phyloP scores from a whole-genome alignment of 2,329 filamentous ascomycete genomes.

The Fusarium vanettenii region DNA sequence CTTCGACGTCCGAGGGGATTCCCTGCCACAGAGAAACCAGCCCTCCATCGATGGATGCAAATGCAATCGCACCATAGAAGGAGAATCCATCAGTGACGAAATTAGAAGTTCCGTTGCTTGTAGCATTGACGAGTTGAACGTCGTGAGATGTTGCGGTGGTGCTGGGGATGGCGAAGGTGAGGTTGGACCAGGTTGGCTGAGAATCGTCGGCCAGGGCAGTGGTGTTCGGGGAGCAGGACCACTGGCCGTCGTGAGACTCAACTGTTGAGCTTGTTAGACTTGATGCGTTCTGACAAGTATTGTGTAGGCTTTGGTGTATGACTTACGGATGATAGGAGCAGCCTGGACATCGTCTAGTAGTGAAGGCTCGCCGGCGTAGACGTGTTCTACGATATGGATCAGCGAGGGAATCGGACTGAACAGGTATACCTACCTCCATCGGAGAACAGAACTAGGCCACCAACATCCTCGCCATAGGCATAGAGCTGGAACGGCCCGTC shows the following conservation, averaged over 20 bases:
- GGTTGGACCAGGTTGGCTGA: background rate
- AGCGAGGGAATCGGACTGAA: background rate
- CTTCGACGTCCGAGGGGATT: background rate
- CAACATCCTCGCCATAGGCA: background rate
- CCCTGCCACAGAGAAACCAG: background rate
- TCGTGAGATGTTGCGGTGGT: background rate
- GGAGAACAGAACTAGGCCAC: background rate
- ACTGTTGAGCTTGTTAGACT: background rate
- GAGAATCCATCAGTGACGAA: background rate
- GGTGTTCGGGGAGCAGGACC: background rate
- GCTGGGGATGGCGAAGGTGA: background rate
- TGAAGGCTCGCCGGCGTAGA: background rate
- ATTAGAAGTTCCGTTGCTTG: background rate
- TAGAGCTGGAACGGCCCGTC: background rate
- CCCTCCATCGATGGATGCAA: background rate
- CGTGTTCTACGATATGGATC: background rate
- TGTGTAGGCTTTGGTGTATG: background rate
- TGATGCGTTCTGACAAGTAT: background rate
- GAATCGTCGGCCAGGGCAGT: background rate
- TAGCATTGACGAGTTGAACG: background rate
- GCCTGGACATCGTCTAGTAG: background rate
- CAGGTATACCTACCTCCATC: background rate
- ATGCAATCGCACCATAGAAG: background rate
- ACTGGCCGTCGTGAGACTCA: background rate
- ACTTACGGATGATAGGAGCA: background rate